phyloP scores from a whole-genome alignment of 371 early-diverging fungal genomes.

The Chytridium lagenaria region DNA sequence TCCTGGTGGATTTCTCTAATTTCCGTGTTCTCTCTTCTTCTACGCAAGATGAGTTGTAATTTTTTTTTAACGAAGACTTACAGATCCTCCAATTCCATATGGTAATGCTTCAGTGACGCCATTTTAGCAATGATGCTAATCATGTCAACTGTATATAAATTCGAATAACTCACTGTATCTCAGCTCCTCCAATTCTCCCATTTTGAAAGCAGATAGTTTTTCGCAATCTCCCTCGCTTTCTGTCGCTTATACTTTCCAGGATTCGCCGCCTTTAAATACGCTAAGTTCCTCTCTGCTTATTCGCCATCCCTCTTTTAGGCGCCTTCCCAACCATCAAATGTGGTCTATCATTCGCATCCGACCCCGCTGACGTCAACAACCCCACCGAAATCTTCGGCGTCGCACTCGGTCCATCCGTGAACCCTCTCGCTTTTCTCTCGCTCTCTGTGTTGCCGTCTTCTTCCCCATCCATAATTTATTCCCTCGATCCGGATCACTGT shows the following conservation, averaged over 20 bases:
- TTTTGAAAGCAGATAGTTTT: slow-evolving; percentile 33
- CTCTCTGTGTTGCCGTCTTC: slow-evolving; percentile 14
- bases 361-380: background rate
- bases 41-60: background rate
- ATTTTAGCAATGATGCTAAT: slow-evolving; percentile 42
- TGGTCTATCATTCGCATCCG: background rate
- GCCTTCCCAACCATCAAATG: slow-evolving; percentile 20
- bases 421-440: slow-evolving; percentile 17
- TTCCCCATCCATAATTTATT: slow-evolving; percentile 13
- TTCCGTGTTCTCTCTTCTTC: slow-evolving; percentile 35
- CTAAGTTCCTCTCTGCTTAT: slow-evolving; percentile 16
- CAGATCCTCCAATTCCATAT: slow-evolving; percentile 29
- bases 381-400: slow-evolving; percentile 19
- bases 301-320: background rate
- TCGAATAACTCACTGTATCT: slow-evolving; percentile 35
- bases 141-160: background rate
- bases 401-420: background rate
- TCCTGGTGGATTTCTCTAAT: slow-evolving; percentile 28
- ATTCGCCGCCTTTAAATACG: slow-evolving; percentile 27
- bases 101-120: slow-evolving; percentile 43
- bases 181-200: slow-evolving; percentile 44
- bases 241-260: slow-evolving; percentile 27
- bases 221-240: slow-evolving; percentile 39
- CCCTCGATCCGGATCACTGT: slow-evolving; percentile 5
- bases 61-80: slow-evolving; percentile 20